Conservation (phyloP, 176 grass and related monocot species). For the Phragmites australis region DNA sequence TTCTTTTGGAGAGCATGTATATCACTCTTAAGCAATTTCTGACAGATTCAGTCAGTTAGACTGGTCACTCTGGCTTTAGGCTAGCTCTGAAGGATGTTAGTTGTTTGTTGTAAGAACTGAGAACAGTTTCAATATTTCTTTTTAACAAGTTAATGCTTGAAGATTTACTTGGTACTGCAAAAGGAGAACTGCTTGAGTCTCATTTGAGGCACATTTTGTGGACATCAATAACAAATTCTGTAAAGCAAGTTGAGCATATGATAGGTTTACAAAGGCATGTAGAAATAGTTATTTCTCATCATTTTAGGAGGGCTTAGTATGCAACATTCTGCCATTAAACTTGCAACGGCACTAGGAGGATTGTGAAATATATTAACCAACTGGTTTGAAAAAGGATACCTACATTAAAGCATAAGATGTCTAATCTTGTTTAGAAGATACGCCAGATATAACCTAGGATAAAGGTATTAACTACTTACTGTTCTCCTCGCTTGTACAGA, state of each 20-base stretch:
- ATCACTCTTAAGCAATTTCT: background rate
- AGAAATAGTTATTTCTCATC: background rate
- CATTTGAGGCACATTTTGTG: background rate
- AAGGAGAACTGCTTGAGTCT: background rate
- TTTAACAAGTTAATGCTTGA: background rate
- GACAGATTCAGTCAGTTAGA: background rate
- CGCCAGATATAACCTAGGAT: background rate
- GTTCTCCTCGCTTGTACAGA: conserved; percentile 21
- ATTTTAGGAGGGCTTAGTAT: background rate
- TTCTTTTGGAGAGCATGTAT: conserved; percentile 1
- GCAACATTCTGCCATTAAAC: background rate
- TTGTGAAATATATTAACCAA: background rate
- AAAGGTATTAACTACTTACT: background rate
- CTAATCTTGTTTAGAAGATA: background rate
- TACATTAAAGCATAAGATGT: background rate
- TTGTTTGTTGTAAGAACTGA: conserved; percentile 3
- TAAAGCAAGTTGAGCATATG: background rate
- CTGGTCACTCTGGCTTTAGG: background rate
- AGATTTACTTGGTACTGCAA: background rate
- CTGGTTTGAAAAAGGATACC: background rate
- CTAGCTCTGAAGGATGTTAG: background rate
- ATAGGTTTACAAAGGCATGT: background rate
- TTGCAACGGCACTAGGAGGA: background rate
- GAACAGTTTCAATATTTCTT: background rate
- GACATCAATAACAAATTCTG: background rate